Evolutionary conservation across 1,284 basidiomycete species (phyloP).

Genomic region (Meira nashicola): DNA sequence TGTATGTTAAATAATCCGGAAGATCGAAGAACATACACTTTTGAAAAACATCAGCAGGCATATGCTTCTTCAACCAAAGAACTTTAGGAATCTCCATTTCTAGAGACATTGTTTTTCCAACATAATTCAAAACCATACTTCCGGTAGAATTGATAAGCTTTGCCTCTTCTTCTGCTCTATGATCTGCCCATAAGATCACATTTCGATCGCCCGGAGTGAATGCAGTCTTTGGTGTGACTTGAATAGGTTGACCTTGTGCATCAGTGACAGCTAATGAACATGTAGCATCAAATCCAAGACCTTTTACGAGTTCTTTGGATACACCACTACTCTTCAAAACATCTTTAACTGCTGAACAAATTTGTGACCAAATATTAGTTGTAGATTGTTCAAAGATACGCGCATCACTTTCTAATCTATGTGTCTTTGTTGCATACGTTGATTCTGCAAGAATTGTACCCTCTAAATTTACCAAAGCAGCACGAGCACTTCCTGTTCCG

Average conservation of each 20-base stretch:
- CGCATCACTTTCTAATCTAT: slow-evolving; percentile 75
- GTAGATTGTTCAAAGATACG: slow-evolving; percentile 88
- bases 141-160: slow-evolving; percentile 79
- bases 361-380: slow-evolving; percentile 68
- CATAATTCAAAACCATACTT: slow-evolving; percentile 83
- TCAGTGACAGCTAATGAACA: slow-evolving; percentile 88
- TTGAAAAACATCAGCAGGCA: slow-evolving; percentile 70
- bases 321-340: slow-evolving; percentile 67
- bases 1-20: slow-evolving; percentile 92
- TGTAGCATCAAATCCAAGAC: slow-evolving; percentile 92
- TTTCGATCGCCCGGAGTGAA: slow-evolving; percentile 25
- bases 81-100: slow-evolving; percentile 67
- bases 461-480: slow-evolving; percentile 70
- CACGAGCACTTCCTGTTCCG: slow-evolving; percentile 89
- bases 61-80: slow-evolving; percentile 88
- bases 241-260: slow-evolving; percentile 64
- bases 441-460: slow-evolving; percentile 75
- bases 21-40: slow-evolving; percentile 92
- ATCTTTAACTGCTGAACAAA: slow-evolving; percentile 66
- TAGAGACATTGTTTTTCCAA: slow-evolving; percentile 86
- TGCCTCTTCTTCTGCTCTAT: slow-evolving; percentile 87
- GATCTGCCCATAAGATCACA: slow-evolving; percentile 60
- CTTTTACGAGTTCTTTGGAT: slow-evolving; percentile 67
- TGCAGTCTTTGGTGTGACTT: slow-evolving; percentile 61
- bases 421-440: slow-evolving; percentile 74